Conservation (phyloP, 345 rosid genomes). For the Cochlearia excelsa region DNA sequence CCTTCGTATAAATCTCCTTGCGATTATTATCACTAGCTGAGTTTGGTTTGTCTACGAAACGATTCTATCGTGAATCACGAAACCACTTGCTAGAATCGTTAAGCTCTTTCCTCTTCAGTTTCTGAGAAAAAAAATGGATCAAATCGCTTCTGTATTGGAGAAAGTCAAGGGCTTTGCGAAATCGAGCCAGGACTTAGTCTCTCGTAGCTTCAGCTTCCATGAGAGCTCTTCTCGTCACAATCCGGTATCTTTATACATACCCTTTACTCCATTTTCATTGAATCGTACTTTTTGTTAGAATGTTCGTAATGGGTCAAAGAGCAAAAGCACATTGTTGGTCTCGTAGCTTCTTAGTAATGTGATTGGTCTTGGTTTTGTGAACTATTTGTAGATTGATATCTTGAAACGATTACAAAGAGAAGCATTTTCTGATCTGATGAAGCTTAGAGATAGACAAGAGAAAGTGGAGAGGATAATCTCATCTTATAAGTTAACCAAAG, state of each 20-base stretch:
- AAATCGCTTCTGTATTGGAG: slow-evolving; percentile 46
- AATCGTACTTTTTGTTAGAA: background rate
- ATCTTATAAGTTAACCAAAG: slow-evolving; percentile 47
- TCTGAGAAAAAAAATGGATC: slow-evolving; percentile 47
- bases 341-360: background rate
- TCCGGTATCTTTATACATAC: slow-evolving; percentile 47
- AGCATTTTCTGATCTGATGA: slow-evolving; percentile 81
- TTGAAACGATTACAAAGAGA: slow-evolving; percentile 90
- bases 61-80: too few species aligned
- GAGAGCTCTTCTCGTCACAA: slow-evolving; percentile 45
- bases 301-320: background rate
- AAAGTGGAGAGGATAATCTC: slow-evolving; percentile 68
- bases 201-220: slow-evolving; percentile 41
- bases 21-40: too few species aligned
- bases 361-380: background rate
- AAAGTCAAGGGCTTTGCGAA: slow-evolving; percentile 48
- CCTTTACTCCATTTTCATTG: background rate
- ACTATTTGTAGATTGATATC: slow-evolving; percentile 69
- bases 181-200: slow-evolving; percentile 49
- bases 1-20: too few species aligned
- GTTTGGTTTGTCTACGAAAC: too few species aligned
- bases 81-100: background rate
- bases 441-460: slow-evolving; percentile 84
- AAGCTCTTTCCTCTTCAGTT: slow-evolving; percentile 1
- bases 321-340: background rate